Evolutionary conservation across 805 yeast genomes (phyloP), one percentile per base, ranked within the genome.

Genomic region (Candida vartiovaarae): DNA sequence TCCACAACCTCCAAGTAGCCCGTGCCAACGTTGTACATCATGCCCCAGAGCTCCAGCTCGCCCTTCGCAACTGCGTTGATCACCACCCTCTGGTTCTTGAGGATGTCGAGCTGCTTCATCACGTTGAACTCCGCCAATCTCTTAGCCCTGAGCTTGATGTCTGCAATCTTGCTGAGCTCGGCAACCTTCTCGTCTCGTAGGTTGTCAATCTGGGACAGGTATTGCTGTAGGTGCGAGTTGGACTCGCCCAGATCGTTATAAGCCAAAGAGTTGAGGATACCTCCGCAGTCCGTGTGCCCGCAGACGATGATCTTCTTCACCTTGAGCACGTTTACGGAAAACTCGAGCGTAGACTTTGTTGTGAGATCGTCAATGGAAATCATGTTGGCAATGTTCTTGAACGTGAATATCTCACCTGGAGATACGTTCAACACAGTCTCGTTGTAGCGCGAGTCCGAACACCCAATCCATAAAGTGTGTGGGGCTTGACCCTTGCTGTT

Each of bases 281-380:
- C 97, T 40, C 96, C 96, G 71, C 98, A 90, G 63, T 87, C 95
- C 30, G 93, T 84, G 65, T 90, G 98, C 4, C 97, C 98, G 65
- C 96, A 86, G 5, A 90, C 84, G 43, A 90, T 74, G 41, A 90
- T 79, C 59, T 85, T 87, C 51, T 72, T 74, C 34, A 91, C 95
- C 57, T 84, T 83, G 47, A 90, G 71, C 10, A 82, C 87, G 52
- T 86, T 89, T 52, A 91, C 78, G 5, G 96, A 95, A 57, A 86
- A 87, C 63, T 90, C 96, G 29, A 91, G 67, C 3, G 89, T 89
- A 0, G 95, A 82, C 60, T 78, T 79, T 20, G 83, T 72, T 34
- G 88, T 75, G 37, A 83, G 67, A 61, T 91, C 97, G 44, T 78
- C 76, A 41, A 67, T 63, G 43, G 78, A 74, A 41, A 89, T 72